Conservation (phyloP, 2,329 filamentous ascomycete species). For the Cytospora chrysosperma region DNA sequence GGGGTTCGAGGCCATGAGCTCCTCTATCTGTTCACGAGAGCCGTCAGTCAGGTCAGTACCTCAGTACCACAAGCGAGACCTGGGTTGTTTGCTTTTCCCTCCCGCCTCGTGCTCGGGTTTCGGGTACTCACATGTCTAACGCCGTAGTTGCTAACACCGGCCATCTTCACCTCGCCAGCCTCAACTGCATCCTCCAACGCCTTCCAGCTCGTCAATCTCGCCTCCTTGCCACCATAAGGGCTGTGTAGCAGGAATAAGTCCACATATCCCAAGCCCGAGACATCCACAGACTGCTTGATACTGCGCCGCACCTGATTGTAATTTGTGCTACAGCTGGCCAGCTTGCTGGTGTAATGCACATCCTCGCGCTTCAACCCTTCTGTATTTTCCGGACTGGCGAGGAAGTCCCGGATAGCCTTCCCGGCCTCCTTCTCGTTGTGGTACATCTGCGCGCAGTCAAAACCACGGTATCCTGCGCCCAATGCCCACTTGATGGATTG, state of each 20-base stretch:
- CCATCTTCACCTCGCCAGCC: conserved; percentile 68
- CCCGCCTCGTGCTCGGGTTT: background rate
- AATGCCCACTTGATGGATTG: conserved; percentile 58
- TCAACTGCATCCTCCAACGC: conserved; percentile 74
- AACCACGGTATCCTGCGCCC: conserved; percentile 49
- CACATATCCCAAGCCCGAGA: conserved; percentile 69
- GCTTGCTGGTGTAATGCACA: conserved; percentile 78
- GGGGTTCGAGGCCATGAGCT: conserved; percentile 63
- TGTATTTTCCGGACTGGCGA: conserved; percentile 43
- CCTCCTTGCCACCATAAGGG: conserved; percentile 70
- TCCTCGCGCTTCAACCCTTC: conserved; percentile 61
- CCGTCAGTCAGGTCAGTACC: too few relatives aligned
- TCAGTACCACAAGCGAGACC: conserved; percentile 4
- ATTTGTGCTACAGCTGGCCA: conserved; percentile 61
- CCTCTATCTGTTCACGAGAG: conserved; percentile 54
- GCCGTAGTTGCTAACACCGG: conserved; percentile 78
- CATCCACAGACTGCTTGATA: conserved; percentile 63
- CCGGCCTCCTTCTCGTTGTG: conserved; percentile 72
- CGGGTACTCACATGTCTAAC: conserved; percentile 62
- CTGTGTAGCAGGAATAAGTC: conserved; percentile 79
- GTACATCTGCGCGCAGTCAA: conserved; percentile 56
- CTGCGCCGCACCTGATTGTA: conserved; percentile 68
- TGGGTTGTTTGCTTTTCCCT: background rate
- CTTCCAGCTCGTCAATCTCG: conserved; percentile 70
- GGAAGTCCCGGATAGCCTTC: conserved; percentile 59